Evolutionary conservation across 768 basidiomycete genomes (phyloP), one percentile per base, ranked within the genome.

Genomic region (Leccinum subgranulosum): DNA sequence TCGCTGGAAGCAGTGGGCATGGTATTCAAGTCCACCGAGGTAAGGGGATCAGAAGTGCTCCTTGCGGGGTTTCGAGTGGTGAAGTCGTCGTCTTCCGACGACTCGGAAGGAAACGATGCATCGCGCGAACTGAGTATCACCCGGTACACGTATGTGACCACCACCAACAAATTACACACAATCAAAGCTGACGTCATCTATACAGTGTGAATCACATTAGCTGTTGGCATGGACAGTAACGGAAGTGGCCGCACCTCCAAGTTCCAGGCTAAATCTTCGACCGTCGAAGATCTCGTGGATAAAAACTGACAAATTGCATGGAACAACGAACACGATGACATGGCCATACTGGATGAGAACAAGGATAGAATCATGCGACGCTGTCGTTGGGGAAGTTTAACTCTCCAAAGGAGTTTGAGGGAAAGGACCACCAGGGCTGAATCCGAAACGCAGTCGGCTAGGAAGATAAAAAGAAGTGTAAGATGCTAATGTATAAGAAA

Each of bases 291-390:
- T n/a, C 1, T 12, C 9, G 15, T 11, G 17, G 25, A 10, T 27
- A 25, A 4, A 6, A 54, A 27, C 41, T 49, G 45, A 48, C 10
- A 36, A 29, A 39, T 7, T 10, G 43, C 23, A 15, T 39, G 46
- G 33, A 39, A 14, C 19, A 58, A 3, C 6, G 65, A 58, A 36
- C 36, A 34, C 10, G n/a, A 0, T 12, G 50, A 66, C n/a, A 64
- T 12, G 49, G 55, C 47, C 10, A 43, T 51, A 39, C 55, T 66
- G 3, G 53, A 5, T 2, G 64, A 27, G 19, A 66, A 66, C 17
- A 63, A 33, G 27, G 43, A 57, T 14, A 66, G 15, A n/a, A 66
- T 50, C 65, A 66, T 66, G 25, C 50, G 54, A 39, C 55, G 65
- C 31, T 60, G 61, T 43, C 57, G 25, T 23, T 4, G 25, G 14